Conservation (phyloP, 306 rosid genomes). For the Cucumis hystrix region DNA sequence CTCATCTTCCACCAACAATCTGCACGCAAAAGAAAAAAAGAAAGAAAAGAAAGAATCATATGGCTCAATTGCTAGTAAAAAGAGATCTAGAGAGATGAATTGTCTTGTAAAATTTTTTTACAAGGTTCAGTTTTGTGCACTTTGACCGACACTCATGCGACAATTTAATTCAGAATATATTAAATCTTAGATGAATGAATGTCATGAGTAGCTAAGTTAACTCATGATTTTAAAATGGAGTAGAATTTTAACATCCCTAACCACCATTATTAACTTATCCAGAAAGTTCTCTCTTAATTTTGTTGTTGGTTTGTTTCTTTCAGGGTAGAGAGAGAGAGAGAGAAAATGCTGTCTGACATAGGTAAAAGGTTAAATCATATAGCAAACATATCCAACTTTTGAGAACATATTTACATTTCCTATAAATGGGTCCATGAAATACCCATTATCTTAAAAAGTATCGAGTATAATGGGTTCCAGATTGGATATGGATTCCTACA, state of each 20-base stretch:
- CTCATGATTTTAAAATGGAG: too few relatives aligned
- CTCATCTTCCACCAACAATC: conserved; percentile 5
- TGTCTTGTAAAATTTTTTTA: too few relatives aligned
- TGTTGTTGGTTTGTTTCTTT: neutral
- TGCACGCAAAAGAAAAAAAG: too few relatives aligned
- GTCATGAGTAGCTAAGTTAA: too few relatives aligned
- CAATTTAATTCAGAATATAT: too few relatives aligned
- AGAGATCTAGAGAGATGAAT: too few relatives aligned
- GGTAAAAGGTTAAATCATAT: neutral
- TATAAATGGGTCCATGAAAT: neutral
- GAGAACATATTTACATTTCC: neutral
- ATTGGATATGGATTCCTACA: conserved; percentile 23
- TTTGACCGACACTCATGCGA: too few relatives aligned
- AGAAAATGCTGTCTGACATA: neutral
- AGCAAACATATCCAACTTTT: conserved; percentile 5
- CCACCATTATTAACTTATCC: neutral
- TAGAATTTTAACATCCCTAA: neutral
- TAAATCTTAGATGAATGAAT: too few relatives aligned
- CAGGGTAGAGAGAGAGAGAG: neutral
- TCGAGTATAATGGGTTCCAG: conserved; percentile 29
- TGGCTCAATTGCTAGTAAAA: conserved; percentile 7
- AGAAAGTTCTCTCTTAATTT: neutral
- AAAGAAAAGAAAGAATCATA: neutral
- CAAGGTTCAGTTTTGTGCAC: too few relatives aligned
- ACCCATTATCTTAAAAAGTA: conserved; percentile 9